phyloP scores from a whole-genome alignment of 2,329 filamentous ascomycete species.

The Neofusicoccum umdonicola region DNA sequence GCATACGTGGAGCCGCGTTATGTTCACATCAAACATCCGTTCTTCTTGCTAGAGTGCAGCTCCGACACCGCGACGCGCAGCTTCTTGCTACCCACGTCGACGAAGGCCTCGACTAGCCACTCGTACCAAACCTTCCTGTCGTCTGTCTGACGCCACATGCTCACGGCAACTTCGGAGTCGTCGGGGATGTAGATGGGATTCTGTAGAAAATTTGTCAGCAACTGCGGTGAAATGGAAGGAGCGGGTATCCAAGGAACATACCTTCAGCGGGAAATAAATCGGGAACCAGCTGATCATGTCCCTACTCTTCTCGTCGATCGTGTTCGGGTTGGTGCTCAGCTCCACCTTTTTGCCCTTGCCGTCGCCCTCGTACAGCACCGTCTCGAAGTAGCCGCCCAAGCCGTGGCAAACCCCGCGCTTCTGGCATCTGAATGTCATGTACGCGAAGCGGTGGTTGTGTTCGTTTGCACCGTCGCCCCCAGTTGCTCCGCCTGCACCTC shows the following conservation, averaged over 20 bases:
- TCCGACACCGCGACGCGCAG: slow-evolving; percentile 28
- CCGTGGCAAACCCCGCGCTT: slow-evolving; percentile 85
- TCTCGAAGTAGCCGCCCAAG: slow-evolving; percentile 92
- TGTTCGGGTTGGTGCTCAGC: slow-evolving; percentile 87
- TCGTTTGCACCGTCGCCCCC: slow-evolving; percentile 81
- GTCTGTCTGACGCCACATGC: slow-evolving; percentile 95
- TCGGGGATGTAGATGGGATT: slow-evolving; percentile 82
- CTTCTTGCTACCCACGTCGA: not conserved
- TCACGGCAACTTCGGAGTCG: slow-evolving; percentile 80
- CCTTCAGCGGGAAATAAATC: slow-evolving; percentile 95
- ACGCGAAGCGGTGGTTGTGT: slow-evolving; percentile 81
- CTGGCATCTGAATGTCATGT: slow-evolving; percentile 73
- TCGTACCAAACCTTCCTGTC: slow-evolving; percentile 98
- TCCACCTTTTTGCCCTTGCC: slow-evolving; percentile 63
- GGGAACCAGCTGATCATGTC: slow-evolving; percentile 99
- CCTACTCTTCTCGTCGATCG: slow-evolving; percentile 87
- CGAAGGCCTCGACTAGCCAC: slow-evolving; percentile 88
- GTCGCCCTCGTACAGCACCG: slow-evolving; percentile 73
- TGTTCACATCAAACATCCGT: slow-evolving; percentile 39
- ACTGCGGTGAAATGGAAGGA: not conserved
- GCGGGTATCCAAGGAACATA: slow-evolving; percentile 41
- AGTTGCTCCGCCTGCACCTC: slow-evolving; percentile 69
- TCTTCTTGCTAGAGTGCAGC: slow-evolving; percentile 38
- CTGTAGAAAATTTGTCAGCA: slow-evolving; percentile 45
- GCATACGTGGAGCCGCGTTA: no score